Evolutionary conservation across 2,329 filamentous ascomycete genomes (phyloP).

Genomic region (Diplodia scrobiculata): DNA sequence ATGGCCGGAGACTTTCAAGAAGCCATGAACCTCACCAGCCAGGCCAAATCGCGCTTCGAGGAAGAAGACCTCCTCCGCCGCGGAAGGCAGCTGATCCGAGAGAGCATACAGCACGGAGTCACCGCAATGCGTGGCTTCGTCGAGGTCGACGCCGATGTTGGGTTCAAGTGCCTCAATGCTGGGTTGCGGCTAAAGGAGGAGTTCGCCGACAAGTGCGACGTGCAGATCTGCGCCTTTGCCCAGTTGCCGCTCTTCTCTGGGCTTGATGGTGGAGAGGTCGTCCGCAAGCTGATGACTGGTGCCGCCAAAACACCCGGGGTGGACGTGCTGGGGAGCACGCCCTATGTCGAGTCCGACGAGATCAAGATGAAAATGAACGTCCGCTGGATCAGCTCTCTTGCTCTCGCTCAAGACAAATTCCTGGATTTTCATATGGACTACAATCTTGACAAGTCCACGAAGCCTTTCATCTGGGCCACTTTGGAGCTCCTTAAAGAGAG

Average conservation of each 20-base stretch:
- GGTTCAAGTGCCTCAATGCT: slow-evolving; percentile 59
- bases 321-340: slow-evolving; percentile 66
- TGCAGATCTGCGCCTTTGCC: slow-evolving; percentile 72
- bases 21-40: slow-evolving; percentile 60
- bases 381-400: slow-evolving; percentile 62
- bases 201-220: slow-evolving; percentile 56
- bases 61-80: slow-evolving; percentile 64
- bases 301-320: slow-evolving; percentile 52
- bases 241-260: slow-evolving; percentile 68
- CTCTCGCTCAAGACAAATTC: slow-evolving; percentile 56
- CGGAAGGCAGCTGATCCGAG: slow-evolving; percentile 65
- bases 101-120: slow-evolving; percentile 65
- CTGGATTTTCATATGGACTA: slow-evolving; percentile 75
- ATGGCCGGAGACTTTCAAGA: slow-evolving; percentile 65
- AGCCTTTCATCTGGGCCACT: slow-evolving; percentile 59
- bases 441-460: slow-evolving; percentile 56
- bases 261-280: slow-evolving; percentile 52
- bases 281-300: slow-evolving; percentile 54
- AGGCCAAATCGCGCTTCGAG: slow-evolving; percentile 66
- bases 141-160: slow-evolving; percentile 66
- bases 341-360: slow-evolving; percentile 65
- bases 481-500: slow-evolving; percentile 54
- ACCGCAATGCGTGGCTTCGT: slow-evolving; percentile 71
- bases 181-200: slow-evolving; percentile 60
- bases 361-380: slow-evolving; percentile 60